phyloP scores from a whole-genome alignment of 2,329 filamentous ascomycete genomes.

The Zarea fungicola region DNA sequence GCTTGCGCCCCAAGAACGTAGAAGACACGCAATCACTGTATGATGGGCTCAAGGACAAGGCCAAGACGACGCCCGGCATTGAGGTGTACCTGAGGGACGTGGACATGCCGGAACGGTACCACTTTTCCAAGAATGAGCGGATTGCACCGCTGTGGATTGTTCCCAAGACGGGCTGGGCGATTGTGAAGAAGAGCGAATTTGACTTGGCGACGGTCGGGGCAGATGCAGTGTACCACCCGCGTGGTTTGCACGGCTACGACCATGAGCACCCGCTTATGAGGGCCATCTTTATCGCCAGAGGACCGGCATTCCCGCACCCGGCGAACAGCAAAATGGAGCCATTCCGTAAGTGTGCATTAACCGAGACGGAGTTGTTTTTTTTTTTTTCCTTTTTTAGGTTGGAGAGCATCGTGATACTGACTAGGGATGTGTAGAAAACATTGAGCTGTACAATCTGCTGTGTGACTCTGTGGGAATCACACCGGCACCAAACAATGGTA shows the following conservation, averaged over 20 bases:
- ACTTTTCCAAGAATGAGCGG: slow-evolving; percentile 80
- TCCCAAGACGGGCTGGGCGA: slow-evolving; percentile 86
- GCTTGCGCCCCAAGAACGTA: slow-evolving; percentile 71
- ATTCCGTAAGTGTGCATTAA: slow-evolving; percentile 79
- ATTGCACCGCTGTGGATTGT: slow-evolving; percentile 96
- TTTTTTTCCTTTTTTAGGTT: too few relatives aligned
- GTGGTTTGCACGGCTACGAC: slow-evolving; percentile 90
- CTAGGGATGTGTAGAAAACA: slow-evolving; percentile 67
- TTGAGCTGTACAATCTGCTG: slow-evolving; percentile 88
- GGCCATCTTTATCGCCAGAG: slow-evolving; percentile 87
- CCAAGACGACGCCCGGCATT: slow-evolving; percentile 60
- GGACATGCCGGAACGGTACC: slow-evolving; percentile 88
- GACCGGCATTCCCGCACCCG: slow-evolving; percentile 84
- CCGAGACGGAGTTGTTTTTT: not conserved
- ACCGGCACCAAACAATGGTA: slow-evolving; percentile 82
- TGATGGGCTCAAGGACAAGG: slow-evolving; percentile 50
- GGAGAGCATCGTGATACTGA: not conserved
- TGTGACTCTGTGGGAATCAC: slow-evolving; percentile 77
- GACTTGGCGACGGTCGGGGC: slow-evolving; percentile 61
- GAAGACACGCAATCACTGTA: slow-evolving; percentile 64
- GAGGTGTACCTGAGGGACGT: slow-evolving; percentile 83
- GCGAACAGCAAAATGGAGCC: slow-evolving; percentile 72
- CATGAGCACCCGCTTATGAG: slow-evolving; percentile 93
- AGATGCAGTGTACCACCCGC: slow-evolving; percentile 67
- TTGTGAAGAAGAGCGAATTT: slow-evolving; percentile 76